phyloP scores from a whole-genome alignment of 495 filamentous ascomycete species.

The Amphirosellinia nigrospora region DNA sequence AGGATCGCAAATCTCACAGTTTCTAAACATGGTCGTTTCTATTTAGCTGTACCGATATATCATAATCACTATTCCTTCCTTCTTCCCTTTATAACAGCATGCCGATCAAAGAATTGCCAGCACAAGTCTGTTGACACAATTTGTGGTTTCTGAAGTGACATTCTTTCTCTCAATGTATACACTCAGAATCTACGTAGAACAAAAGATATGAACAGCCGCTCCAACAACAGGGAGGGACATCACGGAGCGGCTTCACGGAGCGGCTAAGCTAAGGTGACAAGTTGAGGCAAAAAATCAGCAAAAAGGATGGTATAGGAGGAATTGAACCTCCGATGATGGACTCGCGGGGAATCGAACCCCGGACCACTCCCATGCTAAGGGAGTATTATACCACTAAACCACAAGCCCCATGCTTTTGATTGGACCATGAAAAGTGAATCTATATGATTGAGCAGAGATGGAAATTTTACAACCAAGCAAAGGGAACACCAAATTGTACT shows the following conservation, averaged over 20 bases:
- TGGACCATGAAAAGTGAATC: not conserved
- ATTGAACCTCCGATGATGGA: conserved; percentile 29
- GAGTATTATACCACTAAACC: conserved; percentile 33
- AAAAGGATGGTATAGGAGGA: conserved; percentile 20
- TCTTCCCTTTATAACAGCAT: not conserved
- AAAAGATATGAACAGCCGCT: not conserved
- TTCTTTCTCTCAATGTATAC: too few relatives aligned
- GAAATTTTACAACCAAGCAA: not conserved
- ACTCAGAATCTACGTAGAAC: not conserved
- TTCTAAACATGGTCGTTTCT: not conserved
- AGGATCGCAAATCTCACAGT: too few relatives aligned
- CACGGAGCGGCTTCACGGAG: not conserved
- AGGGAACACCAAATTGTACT: too few relatives aligned
- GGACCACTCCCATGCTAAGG: conserved; percentile 59
- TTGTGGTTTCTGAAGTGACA: too few relatives aligned
- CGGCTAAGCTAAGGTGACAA: not conserved
- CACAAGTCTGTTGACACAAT: too few relatives aligned
- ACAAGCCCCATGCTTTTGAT: conserved; percentile 22
- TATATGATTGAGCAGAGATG: not conserved
- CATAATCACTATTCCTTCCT: not conserved
- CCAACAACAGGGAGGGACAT: not conserved
- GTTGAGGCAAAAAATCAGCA: not conserved
- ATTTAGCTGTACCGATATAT: not conserved
- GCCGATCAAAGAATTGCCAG: too few relatives aligned
- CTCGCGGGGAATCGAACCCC: conserved; percentile 60